phyloP scores from a whole-genome alignment of 2,329 filamentous ascomycete species.

The Pestalotiopsis sp. region DNA sequence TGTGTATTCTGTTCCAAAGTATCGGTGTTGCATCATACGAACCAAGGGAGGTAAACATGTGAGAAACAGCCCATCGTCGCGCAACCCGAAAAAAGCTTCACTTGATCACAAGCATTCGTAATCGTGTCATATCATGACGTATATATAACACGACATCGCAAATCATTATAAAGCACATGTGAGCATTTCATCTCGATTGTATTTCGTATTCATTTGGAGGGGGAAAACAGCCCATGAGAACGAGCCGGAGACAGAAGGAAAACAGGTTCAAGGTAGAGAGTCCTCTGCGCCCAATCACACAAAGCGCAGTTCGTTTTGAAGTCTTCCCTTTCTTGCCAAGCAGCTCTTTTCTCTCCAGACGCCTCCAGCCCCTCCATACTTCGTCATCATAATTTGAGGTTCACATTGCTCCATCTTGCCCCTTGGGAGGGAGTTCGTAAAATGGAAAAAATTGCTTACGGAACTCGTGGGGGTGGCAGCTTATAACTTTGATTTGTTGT shows the following conservation, averaged over 20 bases:
- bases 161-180: neutral
- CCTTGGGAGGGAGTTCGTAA: neutral
- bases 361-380: neutral
- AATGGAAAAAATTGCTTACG: too few species aligned
- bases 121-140: too few species aligned
- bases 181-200: neutral
- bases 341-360: neutral
- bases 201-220: neutral
- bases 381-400: neutral
- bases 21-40: too few species aligned
- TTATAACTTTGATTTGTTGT: neutral
- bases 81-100: too few species aligned
- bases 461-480: neutral
- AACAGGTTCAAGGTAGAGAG: neutral
- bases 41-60: too few species aligned
- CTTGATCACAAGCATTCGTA: too few species aligned
- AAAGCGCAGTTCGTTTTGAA: neutral
- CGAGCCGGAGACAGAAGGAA: neutral
- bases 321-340: neutral
- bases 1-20: neutral
- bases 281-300: neutral
- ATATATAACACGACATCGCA: too few species aligned
- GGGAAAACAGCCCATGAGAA: neutral
- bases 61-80: too few species aligned
- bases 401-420: neutral